These are phyloP conservation scores for Microdochium nivale DNA, from an alignment of 2,329 filamentous ascomycete genomes.

Conservation along the genomic window DNA sequence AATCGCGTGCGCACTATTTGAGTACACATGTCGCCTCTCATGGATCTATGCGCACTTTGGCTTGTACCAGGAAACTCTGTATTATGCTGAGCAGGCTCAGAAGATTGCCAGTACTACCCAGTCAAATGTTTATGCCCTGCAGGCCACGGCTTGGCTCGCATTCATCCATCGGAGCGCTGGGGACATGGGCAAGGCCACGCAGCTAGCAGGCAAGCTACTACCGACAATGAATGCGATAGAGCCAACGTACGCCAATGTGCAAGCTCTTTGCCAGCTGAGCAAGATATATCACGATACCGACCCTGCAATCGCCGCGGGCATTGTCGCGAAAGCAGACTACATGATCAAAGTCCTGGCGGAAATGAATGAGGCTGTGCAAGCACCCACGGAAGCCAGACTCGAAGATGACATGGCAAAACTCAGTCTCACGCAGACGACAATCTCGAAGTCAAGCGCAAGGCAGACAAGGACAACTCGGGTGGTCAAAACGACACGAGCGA, in stretches of 20 bases:
- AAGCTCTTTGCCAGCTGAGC: conserved; percentile 46
- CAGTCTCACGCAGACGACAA: conserved; percentile 20
- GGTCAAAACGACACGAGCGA: conserved; percentile 14
- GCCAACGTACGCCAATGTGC: conserved; percentile 32
- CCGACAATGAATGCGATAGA: conserved; percentile 38
- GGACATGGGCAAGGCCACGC: conserved; percentile 47
- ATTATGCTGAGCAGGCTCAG: conserved; percentile 77
- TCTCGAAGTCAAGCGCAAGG: conserved; percentile 9
- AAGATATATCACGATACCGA: conserved; percentile 45
- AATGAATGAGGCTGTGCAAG: conserved; percentile 6
- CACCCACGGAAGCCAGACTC: conserved; percentile 17
- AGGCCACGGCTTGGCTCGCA: conserved; percentile 46
- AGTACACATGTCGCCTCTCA: conserved; percentile 64
- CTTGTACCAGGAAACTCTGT: conserved; percentile 78
- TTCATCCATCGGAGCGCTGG: conserved; percentile 49
- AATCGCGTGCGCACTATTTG: conserved; percentile 65
- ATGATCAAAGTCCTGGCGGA: conserved; percentile 28
- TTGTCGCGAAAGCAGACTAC: conserved; percentile 40
- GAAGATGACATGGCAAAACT: conserved; percentile 25
- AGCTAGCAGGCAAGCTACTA: conserved; percentile 45
- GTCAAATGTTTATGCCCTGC: conserved; percentile 48
- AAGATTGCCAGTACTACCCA: conserved; percentile 65
- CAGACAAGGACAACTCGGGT: conserved; percentile 9
- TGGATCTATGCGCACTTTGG: conserved; percentile 76
- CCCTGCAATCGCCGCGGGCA: conserved; percentile 29